These are phyloP conservation scores for Gossypium davidsonii DNA, from an alignment of 441 rosid genomes.

Conservation along the genomic window DNA sequence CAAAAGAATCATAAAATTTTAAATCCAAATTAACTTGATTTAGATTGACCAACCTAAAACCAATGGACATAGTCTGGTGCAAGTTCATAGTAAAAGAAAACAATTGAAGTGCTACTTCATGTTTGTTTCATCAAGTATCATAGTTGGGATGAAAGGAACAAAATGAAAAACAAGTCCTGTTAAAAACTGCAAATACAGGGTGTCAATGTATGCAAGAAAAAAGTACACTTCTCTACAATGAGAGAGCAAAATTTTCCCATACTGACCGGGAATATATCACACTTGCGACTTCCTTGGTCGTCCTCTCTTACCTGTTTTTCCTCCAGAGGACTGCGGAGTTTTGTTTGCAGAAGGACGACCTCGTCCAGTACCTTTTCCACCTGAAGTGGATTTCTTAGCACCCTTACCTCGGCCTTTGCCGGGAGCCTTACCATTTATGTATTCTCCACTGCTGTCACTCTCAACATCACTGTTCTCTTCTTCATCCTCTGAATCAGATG, in stretches of 20 bases:
- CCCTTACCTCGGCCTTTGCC: conserved; percentile 44
- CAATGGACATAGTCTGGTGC: too few relatives aligned
- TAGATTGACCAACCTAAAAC: too few relatives aligned
- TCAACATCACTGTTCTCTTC: conserved; percentile 45
- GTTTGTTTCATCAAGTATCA: neutral
- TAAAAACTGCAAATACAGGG: conserved; percentile 15
- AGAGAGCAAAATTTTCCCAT: conserved; percentile 39
- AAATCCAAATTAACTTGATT: too few relatives aligned
- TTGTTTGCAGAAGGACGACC: conserved; percentile 41
- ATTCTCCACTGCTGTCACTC: conserved; percentile 46
- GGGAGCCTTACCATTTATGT: conserved; percentile 30
- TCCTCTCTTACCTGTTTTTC: conserved; percentile 62
- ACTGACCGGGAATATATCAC: neutral
- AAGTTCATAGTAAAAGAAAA: neutral
- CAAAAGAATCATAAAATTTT: too few relatives aligned
- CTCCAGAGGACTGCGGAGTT: conserved; percentile 28
- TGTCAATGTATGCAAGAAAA: neutral
- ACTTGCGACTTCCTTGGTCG: conserved; percentile 57
- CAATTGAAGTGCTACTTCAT: neutral
- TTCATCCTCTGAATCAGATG: conserved; percentile 53
- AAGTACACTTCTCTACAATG: conserved; percentile 26
- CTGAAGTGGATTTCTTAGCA: conserved; percentile 12
- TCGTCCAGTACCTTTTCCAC: conserved; percentile 24
- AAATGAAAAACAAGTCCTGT: conserved; percentile 1
- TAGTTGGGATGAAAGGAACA: neutral